A percentile compares a stretch with the other conserved stretches of the same genome.
Evolutionary conservation across 495 filamentous ascomycete genomes (phyloP).

Genomic region (Cercophora scortea): DNA sequence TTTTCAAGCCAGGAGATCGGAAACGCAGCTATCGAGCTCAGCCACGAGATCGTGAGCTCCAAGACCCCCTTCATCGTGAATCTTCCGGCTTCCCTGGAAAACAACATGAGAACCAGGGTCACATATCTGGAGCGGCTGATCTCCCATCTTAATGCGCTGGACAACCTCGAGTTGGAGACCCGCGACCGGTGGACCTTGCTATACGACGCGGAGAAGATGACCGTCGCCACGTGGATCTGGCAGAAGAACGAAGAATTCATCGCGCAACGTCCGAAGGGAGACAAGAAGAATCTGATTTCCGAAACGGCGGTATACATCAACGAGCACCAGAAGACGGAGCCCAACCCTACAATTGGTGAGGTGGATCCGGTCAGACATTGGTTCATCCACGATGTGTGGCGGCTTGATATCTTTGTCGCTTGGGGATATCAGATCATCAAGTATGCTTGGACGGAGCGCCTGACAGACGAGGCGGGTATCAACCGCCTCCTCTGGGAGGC

Average conservation of each 20-base stretch:
- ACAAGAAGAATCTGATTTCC: conserved; percentile 50
- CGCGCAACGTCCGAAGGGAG: conserved; percentile 30
- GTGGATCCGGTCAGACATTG: conserved; percentile 69
- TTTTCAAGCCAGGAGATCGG: conserved; percentile 67
- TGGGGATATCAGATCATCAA: conserved; percentile 69
- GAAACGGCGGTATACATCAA: conserved; percentile 63
- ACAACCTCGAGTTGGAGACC: conserved; percentile 44
- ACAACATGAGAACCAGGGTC: conserved; percentile 64
- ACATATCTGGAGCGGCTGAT: conserved; percentile 66
- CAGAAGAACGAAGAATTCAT: conserved; percentile 57
- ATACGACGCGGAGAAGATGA: conserved; percentile 85
- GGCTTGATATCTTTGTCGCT: conserved; percentile 65
- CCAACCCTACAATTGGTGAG: conserved; percentile 49
- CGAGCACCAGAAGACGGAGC: conserved; percentile 59
- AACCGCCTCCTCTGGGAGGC: conserved; percentile 60
- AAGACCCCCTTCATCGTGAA: conserved; percentile 62
- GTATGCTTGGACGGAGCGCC: conserved; percentile 50
- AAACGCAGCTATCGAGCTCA: conserved; percentile 68
- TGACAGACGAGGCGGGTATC: conserved; percentile 37
- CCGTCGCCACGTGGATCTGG: conserved; percentile 78
- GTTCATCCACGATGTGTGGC: conserved; percentile 70
- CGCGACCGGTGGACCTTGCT: conserved; percentile 70
- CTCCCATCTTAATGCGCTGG: conserved; percentile 50
- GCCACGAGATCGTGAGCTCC: conserved; percentile 73
- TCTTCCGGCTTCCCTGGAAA: conserved; percentile 65